Evolutionary conservation across 768 basidiomycete species (phyloP), one percentile per base, ranked within the genome.

Genomic region (Psilocybe azurescens): DNA sequence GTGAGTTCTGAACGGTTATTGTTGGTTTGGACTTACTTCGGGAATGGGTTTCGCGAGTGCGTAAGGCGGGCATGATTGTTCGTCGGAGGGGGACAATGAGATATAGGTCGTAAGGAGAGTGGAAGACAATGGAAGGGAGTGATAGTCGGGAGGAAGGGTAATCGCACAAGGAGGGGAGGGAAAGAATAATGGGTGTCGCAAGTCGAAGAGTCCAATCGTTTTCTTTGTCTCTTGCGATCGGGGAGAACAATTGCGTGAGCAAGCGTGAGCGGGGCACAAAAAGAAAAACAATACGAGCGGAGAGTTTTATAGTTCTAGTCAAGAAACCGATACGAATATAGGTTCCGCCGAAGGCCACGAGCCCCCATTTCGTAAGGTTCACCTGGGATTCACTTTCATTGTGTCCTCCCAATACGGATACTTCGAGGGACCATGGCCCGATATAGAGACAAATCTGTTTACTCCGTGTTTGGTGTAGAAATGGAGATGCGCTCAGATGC

Each of bases 31-130:
- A 77, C 80, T 71, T 67, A 82, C 82, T 75, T 75, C 77, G 76
- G 73, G 82, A 75, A 66, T 81, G 83, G 81, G 83, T 88, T 81
- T 90, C 89, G 81, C 88, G 89, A 74, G 89, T 91, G 79, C 90
- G 89, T 72, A 86, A 81, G 55, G 89, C 89, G 75, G 90, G 90
- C 90, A 91, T 91, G 83, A 84, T 86, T 69, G 71, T 72, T 73
- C 64, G 73, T 74, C 24, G 24, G 75, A 75, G 75, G 73, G 60
- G 57, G 66, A 70, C 61, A 68, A 71, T 65, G 67, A 58, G 53
- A 64, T 62, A 70, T 62, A 70, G 66, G 65, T 75, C 69, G 72
- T 72, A 69, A 73, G 66, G 67, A 65, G 65, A 57, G 56, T 47
- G 62, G 57, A 69, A 67, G 64, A 71, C 50, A 56, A 53, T 56